Conservation (phyloP, 164 flowering plant species). For the Echeveria elegans region DNA sequence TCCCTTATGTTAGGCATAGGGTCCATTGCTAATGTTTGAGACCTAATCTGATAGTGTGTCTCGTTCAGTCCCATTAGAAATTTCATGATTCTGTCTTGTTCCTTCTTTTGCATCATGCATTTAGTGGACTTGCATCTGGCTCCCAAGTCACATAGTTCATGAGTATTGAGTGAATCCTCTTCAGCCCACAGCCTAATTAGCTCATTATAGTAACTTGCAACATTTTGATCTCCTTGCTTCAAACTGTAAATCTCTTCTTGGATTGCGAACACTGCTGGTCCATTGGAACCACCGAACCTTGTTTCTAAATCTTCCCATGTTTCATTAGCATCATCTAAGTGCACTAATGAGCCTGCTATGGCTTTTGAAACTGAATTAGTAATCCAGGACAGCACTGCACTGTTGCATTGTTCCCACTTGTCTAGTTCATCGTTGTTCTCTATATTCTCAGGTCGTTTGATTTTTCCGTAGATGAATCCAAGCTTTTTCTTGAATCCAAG, state of each 20-base stretch:
- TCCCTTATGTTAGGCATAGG: not conserved
- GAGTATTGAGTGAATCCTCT: not conserved
- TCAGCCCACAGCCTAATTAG: not conserved
- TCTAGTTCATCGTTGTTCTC: too few relatives aligned
- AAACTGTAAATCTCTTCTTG: not conserved
- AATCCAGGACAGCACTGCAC: too few relatives aligned
- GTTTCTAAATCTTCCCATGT: not conserved
- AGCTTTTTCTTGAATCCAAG: too few relatives aligned
- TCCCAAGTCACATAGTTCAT: not conserved
- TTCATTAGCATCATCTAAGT: not conserved
- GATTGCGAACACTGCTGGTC: not conserved
- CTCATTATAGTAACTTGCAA: not conserved
- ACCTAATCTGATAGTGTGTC: not conserved
- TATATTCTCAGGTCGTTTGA: too few relatives aligned
- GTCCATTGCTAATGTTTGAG: not conserved
- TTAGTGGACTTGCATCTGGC: not conserved
- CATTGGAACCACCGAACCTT: not conserved
- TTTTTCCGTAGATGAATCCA: too few relatives aligned
- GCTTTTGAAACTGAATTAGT: not conserved
- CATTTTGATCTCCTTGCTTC: not conserved
- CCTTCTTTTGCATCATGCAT: not conserved
- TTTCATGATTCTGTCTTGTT: not conserved
- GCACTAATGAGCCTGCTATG: not conserved
- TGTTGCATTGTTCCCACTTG: too few relatives aligned
- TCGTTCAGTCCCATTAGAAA: not conserved